These are phyloP conservation scores for Neurospora terricola DNA, from an alignment of 495 filamentous ascomycete species.

Conservation along the genomic window DNA sequence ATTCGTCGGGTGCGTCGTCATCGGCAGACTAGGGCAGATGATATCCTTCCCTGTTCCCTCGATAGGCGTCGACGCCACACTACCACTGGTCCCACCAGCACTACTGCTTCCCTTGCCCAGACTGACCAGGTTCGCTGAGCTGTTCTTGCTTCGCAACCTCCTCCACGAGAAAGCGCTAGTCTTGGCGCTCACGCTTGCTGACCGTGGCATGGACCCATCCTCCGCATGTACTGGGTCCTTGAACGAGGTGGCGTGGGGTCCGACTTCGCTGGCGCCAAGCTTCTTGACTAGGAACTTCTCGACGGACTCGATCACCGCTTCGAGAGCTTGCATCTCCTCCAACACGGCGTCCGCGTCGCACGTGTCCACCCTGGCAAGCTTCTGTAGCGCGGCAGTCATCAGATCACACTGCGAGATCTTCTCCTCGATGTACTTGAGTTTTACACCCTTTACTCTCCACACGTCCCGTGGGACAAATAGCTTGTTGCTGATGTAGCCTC, in stretches of 20 bases:
- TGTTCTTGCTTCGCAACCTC: constrained; percentile 82
- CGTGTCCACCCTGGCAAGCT: constrained; percentile 72
- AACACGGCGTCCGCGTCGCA: constrained; percentile 83
- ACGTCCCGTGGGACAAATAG: constrained; percentile 87
- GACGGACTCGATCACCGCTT: constrained; percentile 76
- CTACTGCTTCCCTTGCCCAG: constrained; percentile 29
- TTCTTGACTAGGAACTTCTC: constrained; percentile 69
- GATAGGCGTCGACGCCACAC: constrained; percentile 16
- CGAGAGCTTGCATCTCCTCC: constrained; percentile 92
- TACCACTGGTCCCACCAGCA: constrained; percentile 9
- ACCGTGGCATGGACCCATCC: constrained; percentile 34
- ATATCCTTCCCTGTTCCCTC: constrained; percentile 45
- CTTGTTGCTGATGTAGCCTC: constrained; percentile 82
- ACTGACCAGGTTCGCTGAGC: constrained; percentile 38
- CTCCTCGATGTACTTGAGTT: constrained; percentile 81
- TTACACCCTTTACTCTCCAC: constrained; percentile 90
- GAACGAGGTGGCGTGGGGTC: constrained; percentile 61
- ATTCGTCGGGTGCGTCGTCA: constrained; percentile 59
- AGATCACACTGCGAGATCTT: constrained; percentile 92
- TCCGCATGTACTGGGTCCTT: constrained; percentile 43
- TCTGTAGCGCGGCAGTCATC: constrained; percentile 79
- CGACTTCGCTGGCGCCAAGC: constrained; percentile 74
- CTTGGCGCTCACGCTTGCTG: constrained; percentile 52
- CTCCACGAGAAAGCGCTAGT: constrained; percentile 71
- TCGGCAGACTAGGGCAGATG: constrained; percentile 66